Conservation (phyloP, 495 filamentous ascomycete species). For the Hyaloscypha hepaticicola region DNA sequence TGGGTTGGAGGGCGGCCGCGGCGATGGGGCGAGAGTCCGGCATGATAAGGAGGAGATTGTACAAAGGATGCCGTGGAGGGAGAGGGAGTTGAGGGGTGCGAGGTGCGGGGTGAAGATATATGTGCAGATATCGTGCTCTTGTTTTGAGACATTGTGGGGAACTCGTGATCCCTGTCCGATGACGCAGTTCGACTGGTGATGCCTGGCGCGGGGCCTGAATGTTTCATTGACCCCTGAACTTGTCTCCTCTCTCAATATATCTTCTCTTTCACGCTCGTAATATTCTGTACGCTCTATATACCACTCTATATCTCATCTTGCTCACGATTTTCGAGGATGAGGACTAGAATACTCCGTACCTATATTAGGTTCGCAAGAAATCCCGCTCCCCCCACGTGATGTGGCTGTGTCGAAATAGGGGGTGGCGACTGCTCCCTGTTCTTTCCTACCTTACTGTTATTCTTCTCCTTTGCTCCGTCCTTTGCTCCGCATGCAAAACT, state of each 20-base stretch:
- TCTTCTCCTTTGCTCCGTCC: too few species aligned
- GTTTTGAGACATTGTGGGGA: not conserved
- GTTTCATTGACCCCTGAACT: not conserved
- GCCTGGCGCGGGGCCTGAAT: not conserved
- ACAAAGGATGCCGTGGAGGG: not conserved
- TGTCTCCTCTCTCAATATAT: not conserved
- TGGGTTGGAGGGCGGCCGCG: constrained; percentile 14
- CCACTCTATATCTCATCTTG: too few species aligned
- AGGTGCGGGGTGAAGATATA: too few species aligned
- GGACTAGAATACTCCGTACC: too few species aligned
- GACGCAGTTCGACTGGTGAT: not conserved
- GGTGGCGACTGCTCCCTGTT: too few species aligned
- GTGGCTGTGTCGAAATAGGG: too few species aligned
- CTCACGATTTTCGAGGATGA: too few species aligned
- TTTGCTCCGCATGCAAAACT: too few species aligned
- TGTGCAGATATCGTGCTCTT: not conserved
- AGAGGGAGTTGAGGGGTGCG: not conserved
- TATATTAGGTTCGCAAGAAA: too few species aligned
- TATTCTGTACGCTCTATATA: too few species aligned
- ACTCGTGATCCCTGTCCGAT: not conserved
- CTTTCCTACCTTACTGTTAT: too few species aligned
- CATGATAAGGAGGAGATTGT: not conserved
- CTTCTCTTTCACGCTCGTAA: not conserved
- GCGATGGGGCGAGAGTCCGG: not conserved
- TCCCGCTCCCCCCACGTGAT: too few species aligned